Conservation (phyloP, 225 moss, liverwort and hornwort species). For the Neckera pumila region DNA sequence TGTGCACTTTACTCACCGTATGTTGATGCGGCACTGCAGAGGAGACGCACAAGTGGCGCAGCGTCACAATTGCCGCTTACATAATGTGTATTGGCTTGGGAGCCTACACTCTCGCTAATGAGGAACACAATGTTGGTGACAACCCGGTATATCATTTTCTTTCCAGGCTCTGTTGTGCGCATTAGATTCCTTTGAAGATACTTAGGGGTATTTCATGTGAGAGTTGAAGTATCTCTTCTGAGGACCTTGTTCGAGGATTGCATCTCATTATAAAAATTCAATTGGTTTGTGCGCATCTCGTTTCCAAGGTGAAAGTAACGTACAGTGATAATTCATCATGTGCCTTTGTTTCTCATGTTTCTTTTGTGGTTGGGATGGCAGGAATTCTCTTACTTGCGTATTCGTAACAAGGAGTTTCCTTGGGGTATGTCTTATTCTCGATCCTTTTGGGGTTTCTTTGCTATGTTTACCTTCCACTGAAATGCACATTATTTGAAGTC, state of each 20-base stretch:
- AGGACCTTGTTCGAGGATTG: not conserved
- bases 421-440: slow-evolving; percentile 21
- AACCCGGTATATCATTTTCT: slow-evolving; percentile 14
- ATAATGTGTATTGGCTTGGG: slow-evolving; percentile 36
- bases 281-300: not conserved
- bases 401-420: slow-evolving; percentile 44
- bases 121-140: slow-evolving; percentile 16
- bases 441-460: not conserved
- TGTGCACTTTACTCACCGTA: not conserved
- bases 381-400: slow-evolving; percentile 41
- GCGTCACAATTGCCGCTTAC: slow-evolving; percentile 41
- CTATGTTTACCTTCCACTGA: not conserved
- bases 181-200: not conserved
- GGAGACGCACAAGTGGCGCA: slow-evolving; percentile 44
- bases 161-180: not conserved
- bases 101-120: slow-evolving; percentile 24
- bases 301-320: not conserved
- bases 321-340: not conserved
- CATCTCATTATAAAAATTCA: not conserved
- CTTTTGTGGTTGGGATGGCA: slow-evolving; percentile 12
- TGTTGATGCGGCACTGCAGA: slow-evolving; percentile 1
- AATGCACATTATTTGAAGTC: not conserved
- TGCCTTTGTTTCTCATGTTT: not conserved
- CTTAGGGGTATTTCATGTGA: not conserved
- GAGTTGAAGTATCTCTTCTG: not conserved